Conservation (phyloP, 257 asterid genomes). For the Solanum acaule region DNA sequence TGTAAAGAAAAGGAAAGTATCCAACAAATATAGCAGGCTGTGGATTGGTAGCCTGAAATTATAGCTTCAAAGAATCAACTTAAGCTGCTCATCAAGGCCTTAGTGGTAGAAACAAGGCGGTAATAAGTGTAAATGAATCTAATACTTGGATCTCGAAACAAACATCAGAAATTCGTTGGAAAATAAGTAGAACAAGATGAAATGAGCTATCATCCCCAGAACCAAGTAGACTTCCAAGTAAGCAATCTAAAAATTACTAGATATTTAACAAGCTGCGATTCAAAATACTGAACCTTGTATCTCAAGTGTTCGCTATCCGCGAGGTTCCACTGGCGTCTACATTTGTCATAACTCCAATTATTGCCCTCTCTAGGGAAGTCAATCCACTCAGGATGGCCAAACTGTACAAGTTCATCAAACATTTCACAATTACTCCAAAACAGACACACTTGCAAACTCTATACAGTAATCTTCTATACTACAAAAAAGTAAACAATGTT, state of each 20-base stretch:
- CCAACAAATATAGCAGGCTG: not conserved
- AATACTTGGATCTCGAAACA: not conserved
- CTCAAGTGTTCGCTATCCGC: conserved; percentile 75
- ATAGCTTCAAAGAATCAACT: not conserved
- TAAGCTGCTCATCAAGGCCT: not conserved
- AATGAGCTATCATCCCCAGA: not conserved
- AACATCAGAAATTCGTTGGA: not conserved
- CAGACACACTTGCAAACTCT: not conserved
- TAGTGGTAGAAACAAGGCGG: not conserved
- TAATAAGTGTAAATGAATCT: not conserved
- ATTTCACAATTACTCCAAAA: not conserved
- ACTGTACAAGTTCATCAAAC: conserved; percentile 26
- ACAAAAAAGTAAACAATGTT: not conserved
- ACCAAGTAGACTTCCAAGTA: not conserved
- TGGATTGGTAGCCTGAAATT: not conserved
- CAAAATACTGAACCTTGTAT: conserved; percentile 58
- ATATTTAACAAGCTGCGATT: not conserved
- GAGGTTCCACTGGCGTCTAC: conserved; percentile 95
- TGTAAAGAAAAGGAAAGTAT: not conserved
- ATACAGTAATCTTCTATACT: not conserved
- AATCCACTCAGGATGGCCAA: conserved; percentile 99
- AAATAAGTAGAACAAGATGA: not conserved
- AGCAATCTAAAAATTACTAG: not conserved
- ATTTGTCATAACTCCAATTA: conserved; percentile 82
- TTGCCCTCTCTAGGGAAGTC: conserved; percentile 99